A percentile compares a stretch with the other conserved stretches of the same genome.
Conservation (phyloP, 805 yeast species). For the Schwanniomyces sp. region DNA sequence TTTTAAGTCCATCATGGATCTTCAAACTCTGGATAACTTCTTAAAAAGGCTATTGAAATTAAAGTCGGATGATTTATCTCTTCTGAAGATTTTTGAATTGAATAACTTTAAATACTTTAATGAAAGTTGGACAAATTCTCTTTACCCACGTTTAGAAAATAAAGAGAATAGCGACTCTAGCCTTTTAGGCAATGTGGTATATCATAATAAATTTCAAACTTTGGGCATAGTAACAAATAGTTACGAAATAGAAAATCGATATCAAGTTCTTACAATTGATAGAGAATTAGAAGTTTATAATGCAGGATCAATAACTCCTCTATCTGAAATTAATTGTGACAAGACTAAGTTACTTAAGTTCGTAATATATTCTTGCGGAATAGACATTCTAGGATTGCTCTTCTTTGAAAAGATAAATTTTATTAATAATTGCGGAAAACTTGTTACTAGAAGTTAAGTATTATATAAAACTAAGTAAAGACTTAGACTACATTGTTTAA, state of each 20-base stretch:
- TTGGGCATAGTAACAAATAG: constrained; percentile 2
- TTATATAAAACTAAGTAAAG: not conserved
- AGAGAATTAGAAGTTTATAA: constrained; percentile 13
- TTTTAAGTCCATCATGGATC: constrained; percentile 9
- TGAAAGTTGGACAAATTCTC: not conserved
- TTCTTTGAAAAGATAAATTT: constrained; percentile 5
- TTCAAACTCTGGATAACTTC: not conserved
- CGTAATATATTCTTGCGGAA: constrained; percentile 7
- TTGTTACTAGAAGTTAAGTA: not conserved
- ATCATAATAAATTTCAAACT: constrained; percentile 5
- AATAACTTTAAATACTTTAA: constrained; percentile 3
- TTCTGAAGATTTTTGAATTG: constrained; percentile 5
- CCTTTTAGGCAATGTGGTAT: constrained; percentile 3
- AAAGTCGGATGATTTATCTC: not conserved
- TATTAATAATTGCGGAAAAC: not conserved
- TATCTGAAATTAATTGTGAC: not conserved
- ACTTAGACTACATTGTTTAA: not conserved
- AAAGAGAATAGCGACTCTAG: not conserved
- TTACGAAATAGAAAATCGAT: constrained; percentile 2
- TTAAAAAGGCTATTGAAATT: constrained; percentile 1
- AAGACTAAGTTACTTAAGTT: not conserved
- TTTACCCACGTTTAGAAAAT: not conserved
- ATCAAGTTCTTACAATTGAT: constrained; percentile 13
- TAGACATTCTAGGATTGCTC: constrained; percentile 10
- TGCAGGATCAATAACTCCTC: constrained; percentile 4